Evolutionary conservation across 73 alveolate genomes (phyloP), one percentile per base, ranked within the genome.

Genomic region (Blepharisma japonicum): DNA sequence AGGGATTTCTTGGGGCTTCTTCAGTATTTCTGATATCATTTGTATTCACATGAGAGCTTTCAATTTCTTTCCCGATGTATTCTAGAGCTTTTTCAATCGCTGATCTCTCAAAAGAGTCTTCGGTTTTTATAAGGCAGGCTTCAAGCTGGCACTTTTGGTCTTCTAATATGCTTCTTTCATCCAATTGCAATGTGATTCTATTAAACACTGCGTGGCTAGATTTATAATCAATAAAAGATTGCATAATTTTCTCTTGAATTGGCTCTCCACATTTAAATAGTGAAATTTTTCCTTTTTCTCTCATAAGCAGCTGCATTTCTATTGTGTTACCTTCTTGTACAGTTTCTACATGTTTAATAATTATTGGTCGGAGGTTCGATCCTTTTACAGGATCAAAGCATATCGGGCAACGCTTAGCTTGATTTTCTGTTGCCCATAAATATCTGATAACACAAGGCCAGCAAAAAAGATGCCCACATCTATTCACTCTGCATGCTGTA

Each of bases 391-490:
- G 25, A 6, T 38, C 71, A 71, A 14, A 14, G 5, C 80, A 70
- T 9, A 70, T 38, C 2, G 80, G 80, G 77, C 80, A 70, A 2
- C 38, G 14, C 5, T 48, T 70, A n/a, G 27, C 18, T 21, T 21
- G 14, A 11, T 14, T 71, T 38, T 38, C 42, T n/a, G 80, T 70
- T 0, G 20, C n/a, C 80, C 71, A 48, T 11, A 70, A 21, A 42
- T 70, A 70, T 21, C 80, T 9, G 77, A 70, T 70, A n/a, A 70
- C 76, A 21, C 80, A 70, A 48, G 80, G 80, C 80, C 80, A 70
- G 71, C 80, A 70, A 48, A n/a, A 70, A 5, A 14, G 25, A 48
- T 70, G 80, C 18, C 80, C 80, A 21, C 80, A 70, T 48, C 25
- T 70, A 48, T 38, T 70, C 4, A 38, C 71, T 21, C 80, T 11